A percentile compares a stretch with the other conserved stretches of the same genome.
These are phyloP conservation scores for Coemansia sp. DNA, from an alignment of 192 early-diverging fungal species.

Conservation along the genomic window DNA sequence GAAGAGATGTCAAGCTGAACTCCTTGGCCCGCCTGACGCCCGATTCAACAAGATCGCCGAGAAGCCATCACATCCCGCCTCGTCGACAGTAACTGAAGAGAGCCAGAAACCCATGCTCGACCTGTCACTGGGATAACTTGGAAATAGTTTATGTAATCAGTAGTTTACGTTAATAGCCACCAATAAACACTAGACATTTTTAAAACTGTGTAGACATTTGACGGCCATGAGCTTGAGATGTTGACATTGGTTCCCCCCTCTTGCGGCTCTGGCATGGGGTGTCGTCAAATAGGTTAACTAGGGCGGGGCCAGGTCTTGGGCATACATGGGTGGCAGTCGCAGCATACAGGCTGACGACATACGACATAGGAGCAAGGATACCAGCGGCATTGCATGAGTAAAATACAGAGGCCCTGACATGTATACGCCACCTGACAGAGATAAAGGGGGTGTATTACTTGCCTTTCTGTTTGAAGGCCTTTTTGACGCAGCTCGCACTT, in stretches of 20 bases:
- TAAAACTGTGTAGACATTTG: not conserved
- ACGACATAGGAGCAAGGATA: too few species aligned
- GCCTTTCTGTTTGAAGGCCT: too few species aligned
- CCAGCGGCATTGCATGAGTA: too few species aligned
- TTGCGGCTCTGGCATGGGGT: not conserved
- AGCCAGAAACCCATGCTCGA: not conserved
- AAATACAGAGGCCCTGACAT: too few species aligned
- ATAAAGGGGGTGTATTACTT: too few species aligned
- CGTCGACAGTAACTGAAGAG: not conserved
- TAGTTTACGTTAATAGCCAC: not conserved
- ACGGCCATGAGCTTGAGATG: not conserved
- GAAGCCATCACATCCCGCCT: not conserved
- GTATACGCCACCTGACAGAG: too few species aligned
- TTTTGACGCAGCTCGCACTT: too few species aligned
- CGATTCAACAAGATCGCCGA: conserved; percentile 17
- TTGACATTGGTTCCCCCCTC: not conserved
- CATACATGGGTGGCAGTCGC: too few species aligned
- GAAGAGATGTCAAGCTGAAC: conserved; percentile 6
- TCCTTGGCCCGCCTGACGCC: conserved; percentile 28
- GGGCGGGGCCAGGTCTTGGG: too few species aligned
- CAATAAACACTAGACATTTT: not conserved
- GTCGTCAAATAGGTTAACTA: too few species aligned
- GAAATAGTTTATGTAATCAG: not conserved
- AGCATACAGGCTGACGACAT: too few species aligned
- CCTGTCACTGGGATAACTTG: not conserved